Base-by-base conservation (phyloP, 2,329 filamentous ascomycete genomes). In the Didymella segeticola region DNA sequence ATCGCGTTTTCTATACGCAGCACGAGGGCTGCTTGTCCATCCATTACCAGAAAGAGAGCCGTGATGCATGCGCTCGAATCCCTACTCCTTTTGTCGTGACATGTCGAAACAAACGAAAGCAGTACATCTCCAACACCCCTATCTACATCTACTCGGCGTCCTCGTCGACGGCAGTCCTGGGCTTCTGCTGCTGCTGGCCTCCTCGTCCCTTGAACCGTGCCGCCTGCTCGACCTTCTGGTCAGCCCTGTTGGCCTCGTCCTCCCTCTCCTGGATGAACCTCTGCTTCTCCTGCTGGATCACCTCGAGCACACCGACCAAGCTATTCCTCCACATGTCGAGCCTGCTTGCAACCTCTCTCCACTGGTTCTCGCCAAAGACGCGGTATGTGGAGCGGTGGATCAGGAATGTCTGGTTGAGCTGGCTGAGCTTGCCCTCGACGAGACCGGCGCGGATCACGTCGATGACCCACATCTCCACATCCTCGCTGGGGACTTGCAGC, bases 381-480 rank as follows among this genome's bases (percentile, higher is more conserved):
- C 95, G 89, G 84, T 98, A 97, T 56, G 92, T 96, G 68, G 91
- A 91, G 74, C 95, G 88, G 83, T 99, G 95, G 58, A 99, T 91
- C 47, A 97, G 83, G 83, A 99, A 98, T 60, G 93, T 90, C 74
- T 91, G 86, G 75, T 91, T 92, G 74, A 93, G 85, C 80, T 99
- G 95, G 54, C 90, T 95, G 65, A 99, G 86, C 80, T 96, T 96
- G 74, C 95, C 95, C 81, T 99, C 95, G 46, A 99, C 91, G 30
- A 99, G 86, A 27, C 93, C 92, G 41, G 93, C 91, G 64, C 95
- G 91, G 78, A 99, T 97, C 65, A 96, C 93, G 75, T 99, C 95
- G 70, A 99, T 99, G 64, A 96, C 91, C 95, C 95, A 99, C 84
- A 93, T 89, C 83, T 99, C 95, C 34, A 98, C 91, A 60, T 98